phyloP scores from a whole-genome alignment of 306 rosid genomes.

The Aeschynomene evenia region DNA sequence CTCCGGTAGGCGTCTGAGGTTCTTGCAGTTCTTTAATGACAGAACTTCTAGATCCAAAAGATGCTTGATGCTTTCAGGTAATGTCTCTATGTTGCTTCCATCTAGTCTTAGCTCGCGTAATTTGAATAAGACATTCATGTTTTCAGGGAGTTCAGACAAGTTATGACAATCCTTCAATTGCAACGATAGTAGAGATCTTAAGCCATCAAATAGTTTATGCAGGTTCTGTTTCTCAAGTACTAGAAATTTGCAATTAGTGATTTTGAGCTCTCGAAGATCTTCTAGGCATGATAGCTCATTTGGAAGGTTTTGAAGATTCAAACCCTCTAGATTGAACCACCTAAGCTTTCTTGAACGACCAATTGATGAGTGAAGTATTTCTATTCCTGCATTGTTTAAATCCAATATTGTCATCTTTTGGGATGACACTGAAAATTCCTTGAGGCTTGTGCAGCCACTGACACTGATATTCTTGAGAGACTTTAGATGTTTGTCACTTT shows the following conservation, averaged over 20 bases:
- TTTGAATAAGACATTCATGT: background rate
- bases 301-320: background rate
- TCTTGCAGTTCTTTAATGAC: background rate
- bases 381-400: background rate
- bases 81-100: background rate
- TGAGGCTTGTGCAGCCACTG: background rate
- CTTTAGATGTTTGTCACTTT: background rate
- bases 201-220: background rate
- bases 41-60: background rate
- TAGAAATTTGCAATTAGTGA: background rate
- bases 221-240: background rate
- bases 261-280: background rate
- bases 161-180: background rate
- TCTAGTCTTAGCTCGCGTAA: background rate
- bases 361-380: background rate
- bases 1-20: constrained; percentile 30
- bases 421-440: background rate
- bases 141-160: background rate
- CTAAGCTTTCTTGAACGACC: background rate
- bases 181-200: background rate
- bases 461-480: fast-evolving
- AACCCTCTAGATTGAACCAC: background rate
- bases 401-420: background rate
- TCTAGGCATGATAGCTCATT: background rate
- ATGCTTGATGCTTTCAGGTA: constrained; percentile 13